A percentile compares a stretch with the other conserved stretches of the same genome.
These are phyloP conservation scores for Claviceps digitariae DNA, from an alignment of 2,329 filamentous ascomycete species.

Conservation along the genomic window DNA sequence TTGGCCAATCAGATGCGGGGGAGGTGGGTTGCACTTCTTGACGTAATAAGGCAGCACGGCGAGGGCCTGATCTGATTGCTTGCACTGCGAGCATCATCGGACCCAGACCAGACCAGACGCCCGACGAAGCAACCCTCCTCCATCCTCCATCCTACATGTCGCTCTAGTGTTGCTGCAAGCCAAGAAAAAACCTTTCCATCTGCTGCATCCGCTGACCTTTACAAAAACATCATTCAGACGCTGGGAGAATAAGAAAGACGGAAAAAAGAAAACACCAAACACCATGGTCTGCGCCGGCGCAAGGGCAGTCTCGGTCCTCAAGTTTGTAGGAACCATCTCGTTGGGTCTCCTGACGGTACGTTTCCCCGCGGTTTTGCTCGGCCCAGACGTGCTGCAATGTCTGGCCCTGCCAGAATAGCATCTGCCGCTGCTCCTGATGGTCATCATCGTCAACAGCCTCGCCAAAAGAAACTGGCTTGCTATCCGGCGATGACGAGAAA, in stretches of 20 bases:
- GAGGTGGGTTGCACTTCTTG: neutral
- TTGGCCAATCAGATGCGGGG: neutral
- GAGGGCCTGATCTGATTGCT: neutral
- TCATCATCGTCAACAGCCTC: neutral
- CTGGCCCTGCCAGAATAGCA: too few relatives aligned
- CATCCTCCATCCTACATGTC: neutral
- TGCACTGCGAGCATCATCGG: neutral
- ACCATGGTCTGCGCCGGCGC: constrained; percentile 49
- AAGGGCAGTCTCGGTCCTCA: constrained; percentile 53
- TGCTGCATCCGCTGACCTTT: neutral
- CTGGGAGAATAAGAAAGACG: neutral
- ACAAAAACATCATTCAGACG: neutral
- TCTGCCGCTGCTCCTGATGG: too few relatives aligned
- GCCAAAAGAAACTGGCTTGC: too few relatives aligned
- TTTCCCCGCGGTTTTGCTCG: neutral
- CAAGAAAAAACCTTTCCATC: neutral
- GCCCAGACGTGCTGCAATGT: too few relatives aligned
- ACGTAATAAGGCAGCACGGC: neutral
- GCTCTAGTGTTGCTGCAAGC: neutral
- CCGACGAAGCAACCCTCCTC: neutral
- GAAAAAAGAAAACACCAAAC: neutral
- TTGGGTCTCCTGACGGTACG: constrained; percentile 78
- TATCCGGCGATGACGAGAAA: too few relatives aligned
- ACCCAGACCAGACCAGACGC: neutral
- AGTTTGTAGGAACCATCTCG: constrained; percentile 86